These are phyloP conservation scores for Spinellus fusiger DNA, from an alignment of 192 early-diverging fungal species.

Conservation along the genomic window DNA sequence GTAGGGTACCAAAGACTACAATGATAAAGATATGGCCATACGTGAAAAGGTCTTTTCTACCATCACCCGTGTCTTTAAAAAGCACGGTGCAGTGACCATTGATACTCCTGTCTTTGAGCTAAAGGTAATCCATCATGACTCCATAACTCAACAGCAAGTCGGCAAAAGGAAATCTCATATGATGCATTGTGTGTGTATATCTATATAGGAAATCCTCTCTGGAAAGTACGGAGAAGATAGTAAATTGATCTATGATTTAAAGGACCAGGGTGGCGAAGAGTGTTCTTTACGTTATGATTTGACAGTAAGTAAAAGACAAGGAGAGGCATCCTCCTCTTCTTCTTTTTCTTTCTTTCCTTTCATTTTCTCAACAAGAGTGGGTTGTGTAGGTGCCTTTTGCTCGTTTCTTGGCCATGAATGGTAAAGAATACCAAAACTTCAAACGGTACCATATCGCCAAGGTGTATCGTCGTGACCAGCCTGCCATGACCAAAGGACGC, in stretches of 20 bases:
- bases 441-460: slow-evolving; percentile 98
- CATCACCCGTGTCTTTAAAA: slow-evolving; percentile 84
- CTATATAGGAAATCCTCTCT: slow-evolving; percentile 69
- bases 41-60: slow-evolving; percentile 87
- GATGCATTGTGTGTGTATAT: neutral
- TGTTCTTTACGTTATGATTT: slow-evolving; percentile 95
- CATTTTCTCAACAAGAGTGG: slow-evolving; percentile 2
- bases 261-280: slow-evolving; percentile 94
- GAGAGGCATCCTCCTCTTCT: too few relatives aligned
- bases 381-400: slow-evolving; percentile 96
- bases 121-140: slow-evolving; percentile 45
- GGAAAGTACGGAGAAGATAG: slow-evolving; percentile 98
- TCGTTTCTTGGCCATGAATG: slow-evolving; percentile 89
- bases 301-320: slow-evolving; percentile 53
- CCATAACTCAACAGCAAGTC: too few relatives aligned
- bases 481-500: slow-evolving; percentile 93
- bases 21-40: slow-evolving; percentile 95
- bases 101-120: slow-evolving; percentile 99
- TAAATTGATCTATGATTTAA: slow-evolving; percentile 95
- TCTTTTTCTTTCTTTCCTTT: neutral
- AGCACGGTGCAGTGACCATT: slow-evolving; percentile 96
- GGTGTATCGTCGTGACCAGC: slow-evolving; percentile 96
- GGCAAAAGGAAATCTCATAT: slow-evolving; percentile 40
- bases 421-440: slow-evolving; percentile 66
- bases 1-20: slow-evolving; percentile 92